phyloP scores from a whole-genome alignment of 1,284 basidiomycete species.

The Moniliophthora roreri region DNA sequence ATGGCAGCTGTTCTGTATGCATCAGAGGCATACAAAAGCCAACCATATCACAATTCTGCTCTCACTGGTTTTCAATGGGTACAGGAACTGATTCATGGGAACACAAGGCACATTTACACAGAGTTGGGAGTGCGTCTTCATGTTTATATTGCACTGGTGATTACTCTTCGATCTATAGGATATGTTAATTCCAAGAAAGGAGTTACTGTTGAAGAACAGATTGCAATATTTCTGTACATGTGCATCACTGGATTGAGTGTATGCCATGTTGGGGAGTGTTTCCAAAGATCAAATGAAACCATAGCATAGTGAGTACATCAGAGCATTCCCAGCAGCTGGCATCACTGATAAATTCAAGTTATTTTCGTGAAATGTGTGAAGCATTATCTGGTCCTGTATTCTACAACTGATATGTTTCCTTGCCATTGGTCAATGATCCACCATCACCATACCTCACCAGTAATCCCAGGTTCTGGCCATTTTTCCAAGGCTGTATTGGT shows the following conservation, averaged over 20 bases:
- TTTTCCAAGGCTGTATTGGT: conserved; percentile 1
- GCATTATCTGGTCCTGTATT: no score
- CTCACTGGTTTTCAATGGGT: conserved; percentile 15
- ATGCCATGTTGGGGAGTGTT: conserved; percentile 27
- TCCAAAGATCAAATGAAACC: conserved; percentile 25
- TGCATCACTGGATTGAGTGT: conserved; percentile 25
- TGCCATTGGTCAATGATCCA: no score
- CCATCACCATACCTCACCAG: background rate
- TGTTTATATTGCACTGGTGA: conserved; percentile 20
- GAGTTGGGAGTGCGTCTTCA: conserved; percentile 23
- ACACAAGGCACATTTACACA: conserved; percentile 23
- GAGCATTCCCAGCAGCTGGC: no score
- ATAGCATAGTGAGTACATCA: conserved; percentile 18
- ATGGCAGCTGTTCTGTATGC: background rate
- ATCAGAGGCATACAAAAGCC: background rate
- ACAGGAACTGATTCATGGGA: conserved; percentile 18
- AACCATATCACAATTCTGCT: conserved; percentile 23
- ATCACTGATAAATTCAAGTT: no score
- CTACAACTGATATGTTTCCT: no score
- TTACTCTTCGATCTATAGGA: conserved; percentile 13
- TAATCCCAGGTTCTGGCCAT: conserved; percentile 5
- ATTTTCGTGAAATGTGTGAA: no score
- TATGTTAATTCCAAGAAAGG: conserved; percentile 15
- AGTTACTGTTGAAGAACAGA: conserved; percentile 25
- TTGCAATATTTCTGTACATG: conserved; percentile 30